These are phyloP conservation scores for Pythium diclinum DNA, from an alignment of 352 stramenopile species.

Conservation along the genomic window DNA sequence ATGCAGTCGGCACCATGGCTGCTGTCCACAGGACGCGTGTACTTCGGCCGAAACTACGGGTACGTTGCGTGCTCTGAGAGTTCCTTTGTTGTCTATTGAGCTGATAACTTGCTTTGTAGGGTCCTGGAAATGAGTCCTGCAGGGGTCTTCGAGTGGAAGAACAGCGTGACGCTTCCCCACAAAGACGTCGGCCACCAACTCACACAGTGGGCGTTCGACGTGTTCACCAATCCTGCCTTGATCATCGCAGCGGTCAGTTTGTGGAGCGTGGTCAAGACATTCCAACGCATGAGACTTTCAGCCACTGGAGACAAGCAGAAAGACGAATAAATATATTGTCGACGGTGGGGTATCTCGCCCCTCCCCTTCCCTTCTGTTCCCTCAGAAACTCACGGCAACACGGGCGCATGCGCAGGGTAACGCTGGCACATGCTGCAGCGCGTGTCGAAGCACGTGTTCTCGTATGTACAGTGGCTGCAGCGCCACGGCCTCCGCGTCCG, in stretches of 20 bases:
- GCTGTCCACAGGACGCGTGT: conserved; percentile 39
- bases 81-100: no score
- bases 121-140: conserved; percentile 14
- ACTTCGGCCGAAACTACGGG: conserved; percentile 67
- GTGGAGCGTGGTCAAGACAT: not conserved
- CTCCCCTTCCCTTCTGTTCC: no score
- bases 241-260: not conserved
- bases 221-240: not conserved
- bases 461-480: conserved; percentile 61
- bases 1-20: conserved; percentile 28
- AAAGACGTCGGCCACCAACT: not conserved
- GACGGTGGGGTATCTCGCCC: no score
- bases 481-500: conserved; percentile 39
- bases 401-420: conserved; percentile 5
- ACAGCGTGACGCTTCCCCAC: conserved; percentile 18
- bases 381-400: not conserved
- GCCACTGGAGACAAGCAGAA: no score
- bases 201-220: conserved; percentile 11
- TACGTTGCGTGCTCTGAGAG: conserved; percentile 14
- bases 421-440: conserved; percentile 64
- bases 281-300: not conserved
- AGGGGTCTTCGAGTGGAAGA: conserved; percentile 15
- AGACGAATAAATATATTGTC: no score
- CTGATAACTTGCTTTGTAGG: conserved; percentile 1
- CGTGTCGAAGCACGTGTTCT: conserved; percentile 73